Conservation (phyloP, 495 filamentous ascomycete species). For the Penicillium steckii region DNA sequence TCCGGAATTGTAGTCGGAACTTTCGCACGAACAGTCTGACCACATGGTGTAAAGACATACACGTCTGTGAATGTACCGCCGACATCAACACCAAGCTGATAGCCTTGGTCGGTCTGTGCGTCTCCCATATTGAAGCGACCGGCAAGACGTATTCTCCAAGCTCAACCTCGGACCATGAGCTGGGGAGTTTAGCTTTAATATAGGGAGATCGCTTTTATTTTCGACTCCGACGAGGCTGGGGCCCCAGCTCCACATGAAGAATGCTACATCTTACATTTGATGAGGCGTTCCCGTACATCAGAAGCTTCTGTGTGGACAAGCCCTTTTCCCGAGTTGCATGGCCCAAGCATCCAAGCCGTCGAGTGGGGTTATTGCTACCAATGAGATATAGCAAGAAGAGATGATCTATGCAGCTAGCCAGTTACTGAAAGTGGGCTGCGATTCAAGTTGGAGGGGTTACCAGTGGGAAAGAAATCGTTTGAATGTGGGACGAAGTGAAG, state of each 20-base stretch:
- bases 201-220: background rate
- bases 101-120: conserved; percentile 8
- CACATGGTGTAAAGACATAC: conserved; percentile 41
- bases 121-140: background rate
- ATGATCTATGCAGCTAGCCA: background rate
- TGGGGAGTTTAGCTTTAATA: background rate
- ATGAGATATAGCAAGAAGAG: background rate
- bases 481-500: too few species aligned
- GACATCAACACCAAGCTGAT: conserved; percentile 42
- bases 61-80: conserved; percentile 53
- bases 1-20: conserved; percentile 48
- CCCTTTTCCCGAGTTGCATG: background rate
- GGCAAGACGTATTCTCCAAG: too few species aligned
- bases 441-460: background rate
- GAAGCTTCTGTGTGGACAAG: background rate
- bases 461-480: background rate
- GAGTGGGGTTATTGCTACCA: background rate
- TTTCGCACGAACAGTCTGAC: conserved; percentile 42
- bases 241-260: background rate
- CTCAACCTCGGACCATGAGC: too few species aligned
- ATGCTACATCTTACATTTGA: background rate
- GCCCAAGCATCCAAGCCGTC: background rate
- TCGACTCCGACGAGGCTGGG: background rate
- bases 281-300: background rate
- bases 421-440: background rate